Conservation (phyloP, 768 basidiomycete species). For the Trametes gibbosa region DNA sequence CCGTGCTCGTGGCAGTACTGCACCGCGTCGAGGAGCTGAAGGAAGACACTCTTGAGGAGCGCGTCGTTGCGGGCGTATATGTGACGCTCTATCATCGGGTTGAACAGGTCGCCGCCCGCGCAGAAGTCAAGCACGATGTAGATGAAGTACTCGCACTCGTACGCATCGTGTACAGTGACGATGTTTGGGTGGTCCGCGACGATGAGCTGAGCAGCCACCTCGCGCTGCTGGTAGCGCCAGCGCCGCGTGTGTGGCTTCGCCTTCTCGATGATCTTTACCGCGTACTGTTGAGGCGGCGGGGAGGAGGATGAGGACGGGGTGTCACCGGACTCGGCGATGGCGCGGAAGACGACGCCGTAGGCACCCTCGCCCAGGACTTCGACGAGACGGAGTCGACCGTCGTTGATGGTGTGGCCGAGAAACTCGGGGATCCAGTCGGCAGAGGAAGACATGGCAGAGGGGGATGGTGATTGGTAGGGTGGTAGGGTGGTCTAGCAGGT, state of each 20-base stretch:
- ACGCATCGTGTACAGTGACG: slow-evolving; percentile 63
- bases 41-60: slow-evolving; percentile 47
- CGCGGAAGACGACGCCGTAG: slow-evolving; percentile 30
- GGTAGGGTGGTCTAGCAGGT: not conserved
- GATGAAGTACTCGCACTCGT: slow-evolving; percentile 60
- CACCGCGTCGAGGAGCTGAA: slow-evolving; percentile 55
- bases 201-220: slow-evolving; percentile 56
- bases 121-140: slow-evolving; percentile 63
- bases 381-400: slow-evolving; percentile 22
- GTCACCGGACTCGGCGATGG: slow-evolving; percentile 12
- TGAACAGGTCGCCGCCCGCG: slow-evolving; percentile 46
- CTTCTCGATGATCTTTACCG: slow-evolving; percentile 27
- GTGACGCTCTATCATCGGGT: slow-evolving; percentile 37
- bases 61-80: slow-evolving; percentile 42
- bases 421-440: slow-evolving; percentile 17
- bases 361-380: slow-evolving; percentile 27
- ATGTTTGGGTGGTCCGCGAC: slow-evolving; percentile 61
- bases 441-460: not conserved
- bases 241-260: slow-evolving; percentile 8
- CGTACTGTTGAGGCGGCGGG: slow-evolving; percentile 21
- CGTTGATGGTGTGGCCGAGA: slow-evolving; percentile 21
- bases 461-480: not conserved
- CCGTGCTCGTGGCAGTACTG: slow-evolving; percentile 47
- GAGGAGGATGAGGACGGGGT: slow-evolving; percentile 10
- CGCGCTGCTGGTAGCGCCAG: slow-evolving; percentile 40